Percentiles rank a stretch among this genome's conserved stretches.
Conservation (phyloP, 2,329 filamentous ascomycete genomes). For the Fusarium mangiferae region DNA sequence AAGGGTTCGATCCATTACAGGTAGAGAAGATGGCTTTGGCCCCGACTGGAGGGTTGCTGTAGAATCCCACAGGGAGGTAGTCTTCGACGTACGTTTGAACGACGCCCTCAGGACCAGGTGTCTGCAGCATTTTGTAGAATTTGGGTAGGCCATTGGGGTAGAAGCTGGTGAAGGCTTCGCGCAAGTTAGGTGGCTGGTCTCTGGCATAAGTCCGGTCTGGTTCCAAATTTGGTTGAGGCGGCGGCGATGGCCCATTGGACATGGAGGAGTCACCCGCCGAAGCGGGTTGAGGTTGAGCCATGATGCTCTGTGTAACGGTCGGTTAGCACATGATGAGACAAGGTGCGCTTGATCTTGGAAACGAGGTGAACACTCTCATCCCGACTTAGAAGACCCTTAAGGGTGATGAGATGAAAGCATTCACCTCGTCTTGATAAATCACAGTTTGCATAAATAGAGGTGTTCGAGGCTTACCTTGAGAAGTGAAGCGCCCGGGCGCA, state of each 20-base stretch:
- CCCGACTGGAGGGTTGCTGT: constrained; percentile 46
- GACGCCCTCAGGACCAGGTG: constrained; percentile 37
- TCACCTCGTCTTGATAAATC: background rate
- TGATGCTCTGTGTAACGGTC: constrained; percentile 18
- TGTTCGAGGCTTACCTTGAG: constrained; percentile 11
- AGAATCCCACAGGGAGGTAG: constrained; percentile 51
- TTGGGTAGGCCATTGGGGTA: constrained; percentile 52
- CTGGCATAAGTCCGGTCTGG: constrained; percentile 39
- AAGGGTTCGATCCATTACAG: constrained; percentile 40
- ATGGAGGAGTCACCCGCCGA: constrained; percentile 10
- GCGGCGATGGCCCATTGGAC: constrained; percentile 20
- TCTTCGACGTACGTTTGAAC: constrained; percentile 50
- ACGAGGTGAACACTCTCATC: background rate
- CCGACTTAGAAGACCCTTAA: background rate
- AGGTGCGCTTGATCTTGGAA: background rate
- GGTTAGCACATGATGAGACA: constrained; percentile 15
- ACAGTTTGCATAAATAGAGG: background rate
- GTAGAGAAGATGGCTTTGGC: constrained; percentile 56
- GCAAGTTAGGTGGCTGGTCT: constrained; percentile 39
- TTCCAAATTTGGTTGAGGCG: constrained; percentile 22
- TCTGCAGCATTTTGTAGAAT: constrained; percentile 49
- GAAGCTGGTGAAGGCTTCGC: constrained; percentile 43
- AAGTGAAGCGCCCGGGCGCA: background rate
- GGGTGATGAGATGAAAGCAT: background rate
- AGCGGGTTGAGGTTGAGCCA: constrained; percentile 19